Base-by-base conservation (phyloP, 495 filamentous ascomycete species). In the Cercophora scortea region DNA sequence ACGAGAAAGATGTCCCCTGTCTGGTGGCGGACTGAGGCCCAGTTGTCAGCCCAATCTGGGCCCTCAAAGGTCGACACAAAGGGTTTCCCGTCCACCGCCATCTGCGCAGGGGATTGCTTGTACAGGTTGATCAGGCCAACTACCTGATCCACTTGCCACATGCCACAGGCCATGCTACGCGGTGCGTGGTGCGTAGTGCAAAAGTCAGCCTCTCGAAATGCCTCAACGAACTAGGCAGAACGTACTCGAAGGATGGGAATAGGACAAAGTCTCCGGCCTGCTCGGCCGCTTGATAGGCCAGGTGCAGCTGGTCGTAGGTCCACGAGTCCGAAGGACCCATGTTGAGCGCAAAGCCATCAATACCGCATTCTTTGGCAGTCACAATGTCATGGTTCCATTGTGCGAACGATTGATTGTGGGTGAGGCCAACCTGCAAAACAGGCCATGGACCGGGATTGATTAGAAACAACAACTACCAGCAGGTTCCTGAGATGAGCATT, bases 1-100 rank as follows among this genome's bases (percentile, higher is more conserved):
- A 88, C 70, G 48, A 88, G 79, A 55, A 79, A 83, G 35, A 77
- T 71, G 18, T 52, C 68, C n/a, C 68, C 72, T 0, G 69, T 73
- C 38, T 69, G 57, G n/a, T 64, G 58, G 40, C 79, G 79, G 49
- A 88, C 84, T 0, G 53, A 45, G 4, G 63, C 49, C 84, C 83
- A 86, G 64, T 85, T 81, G 38, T 66, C 67, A 3, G 75, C 68
- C 66, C 78, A 82, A 12, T 50, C 60, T 6, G 73, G 66, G 2
- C 84, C 86, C 58, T 88, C 85, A 54, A 90, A 91, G 0, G 88
- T 89, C 2, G 82, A 86, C 32, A 88, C 86, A 16, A 89, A 71
- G 1, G 84, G 78, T 44, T 71, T 74, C 38, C 72, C 73, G 15
- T 80, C 65, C 49, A 81, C 74, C 32, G 74, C 67, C 57, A 79